Percentiles rank a stretch among this genome's conserved stretches.
These are phyloP conservation scores for Trichoderma guizhouense DNA, from an alignment of 2,329 filamentous ascomycete species.

Conservation along the genomic window DNA sequence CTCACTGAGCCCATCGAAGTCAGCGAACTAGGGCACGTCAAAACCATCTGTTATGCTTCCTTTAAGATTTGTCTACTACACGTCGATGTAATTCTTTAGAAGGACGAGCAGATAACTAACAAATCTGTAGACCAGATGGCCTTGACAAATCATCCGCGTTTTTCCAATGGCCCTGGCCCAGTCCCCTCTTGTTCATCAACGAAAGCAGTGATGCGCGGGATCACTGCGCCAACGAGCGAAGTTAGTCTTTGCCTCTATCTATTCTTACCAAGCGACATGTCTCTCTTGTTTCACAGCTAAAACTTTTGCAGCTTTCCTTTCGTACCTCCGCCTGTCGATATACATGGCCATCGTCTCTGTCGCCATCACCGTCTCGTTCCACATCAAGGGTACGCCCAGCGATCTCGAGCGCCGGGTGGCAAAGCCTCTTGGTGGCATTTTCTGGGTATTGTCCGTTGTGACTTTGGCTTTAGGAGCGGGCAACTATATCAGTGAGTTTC, in stretches of 20 bases:
- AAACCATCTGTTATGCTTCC: neutral
- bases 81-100: accelerated
- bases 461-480: slow-evolving; percentile 74
- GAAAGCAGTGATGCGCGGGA: slow-evolving; percentile 71
- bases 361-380: slow-evolving; percentile 90
- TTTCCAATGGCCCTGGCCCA: slow-evolving; percentile 59
- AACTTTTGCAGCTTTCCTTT: slow-evolving; percentile 63
- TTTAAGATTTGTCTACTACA: too few species aligned
- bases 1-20: slow-evolving; percentile 45
- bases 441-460: slow-evolving; percentile 78
- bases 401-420: slow-evolving; percentile 72
- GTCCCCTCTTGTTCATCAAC: slow-evolving; percentile 70
- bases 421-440: slow-evolving; percentile 78
- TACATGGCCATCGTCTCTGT: slow-evolving; percentile 89
- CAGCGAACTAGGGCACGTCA: slow-evolving; percentile 37
- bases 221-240: slow-evolving; percentile 76
- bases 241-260: slow-evolving; percentile 32
- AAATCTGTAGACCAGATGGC: slow-evolving; percentile 12
- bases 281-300: neutral
- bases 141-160: slow-evolving; percentile 44
- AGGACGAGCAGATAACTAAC: neutral
- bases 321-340: slow-evolving; percentile 82
- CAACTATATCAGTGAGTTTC: slow-evolving; percentile 75
- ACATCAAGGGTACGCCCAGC: slow-evolving; percentile 72
- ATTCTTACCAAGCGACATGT: neutral